Base-by-base conservation (phyloP, 164 flowering plant species). In the Amborella trichopoda region DNA sequence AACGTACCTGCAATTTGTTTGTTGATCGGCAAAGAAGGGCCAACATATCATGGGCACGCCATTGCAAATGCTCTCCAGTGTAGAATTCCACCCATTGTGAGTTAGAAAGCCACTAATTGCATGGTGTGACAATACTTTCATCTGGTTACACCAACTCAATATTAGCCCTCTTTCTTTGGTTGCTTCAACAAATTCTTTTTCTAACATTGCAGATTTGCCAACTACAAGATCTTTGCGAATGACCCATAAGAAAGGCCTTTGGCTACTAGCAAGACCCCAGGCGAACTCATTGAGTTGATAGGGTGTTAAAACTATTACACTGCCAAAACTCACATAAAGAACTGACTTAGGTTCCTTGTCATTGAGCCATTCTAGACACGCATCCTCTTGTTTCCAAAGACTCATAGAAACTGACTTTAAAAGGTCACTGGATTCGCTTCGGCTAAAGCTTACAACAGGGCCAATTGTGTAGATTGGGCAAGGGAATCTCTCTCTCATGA, bases 141-240 rank as follows among this genome's bases (percentile, higher is more conserved):
- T 70, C 46, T 72, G 76, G 2, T 61, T 54, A 24, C 68, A 65
- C 73, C 76, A 71, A 3, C 48, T 49, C 1, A 38, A 33, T 3
- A 71, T 0, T 16, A 65, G 10, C 1, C 55, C 45, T 20, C 46
- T 53, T 0, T 23, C 30, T 22, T 28, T 23, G 3, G 53, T 53
- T 38, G 19, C 53, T 17, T 16, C 24, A 17, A 42, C 2, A 26
- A 60, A 49, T 32, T 54, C 59, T 1, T 34, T 12, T 1, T 50
- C 42, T 26, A 54, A 23, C 5, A 52, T n/a, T 10, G 56, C 52
- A 54, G 10, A 6, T 49, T 44, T 1, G 0, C 79, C 85, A 2
- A 21, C 27, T 0, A 76, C 77, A 0, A 76, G 47, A 43, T 76
- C 86, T 0, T 74, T 69, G 26, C 85, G 26, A 1, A 76, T 58